Evolutionary conservation across 2,329 filamentous ascomycete genomes (phyloP).

Genomic region (Diplodia corticola): DNA sequence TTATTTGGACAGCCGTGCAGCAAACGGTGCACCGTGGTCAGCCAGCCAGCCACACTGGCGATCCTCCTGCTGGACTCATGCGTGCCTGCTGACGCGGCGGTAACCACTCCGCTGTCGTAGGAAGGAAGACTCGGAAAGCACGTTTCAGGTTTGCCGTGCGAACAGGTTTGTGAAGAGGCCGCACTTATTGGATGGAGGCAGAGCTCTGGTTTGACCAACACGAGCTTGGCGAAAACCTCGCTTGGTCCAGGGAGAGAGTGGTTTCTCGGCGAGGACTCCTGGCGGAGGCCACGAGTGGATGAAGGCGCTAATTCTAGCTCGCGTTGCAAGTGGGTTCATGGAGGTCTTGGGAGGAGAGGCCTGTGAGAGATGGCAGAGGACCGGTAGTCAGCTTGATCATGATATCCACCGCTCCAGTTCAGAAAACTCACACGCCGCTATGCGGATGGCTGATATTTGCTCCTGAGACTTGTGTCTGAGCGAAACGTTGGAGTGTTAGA

Average conservation of each 20-base stretch:
- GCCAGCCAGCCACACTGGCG: neutral
- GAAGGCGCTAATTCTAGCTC: neutral
- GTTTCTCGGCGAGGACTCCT: neutral
- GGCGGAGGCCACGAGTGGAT: neutral
- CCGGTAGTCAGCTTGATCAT: neutral
- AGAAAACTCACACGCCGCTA: neutral
- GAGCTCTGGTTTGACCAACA: neutral
- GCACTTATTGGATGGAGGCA: neutral
- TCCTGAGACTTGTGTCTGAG: neutral
- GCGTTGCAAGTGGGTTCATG: neutral
- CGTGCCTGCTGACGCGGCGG: neutral
- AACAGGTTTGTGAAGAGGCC: neutral
- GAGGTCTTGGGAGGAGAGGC: neutral
- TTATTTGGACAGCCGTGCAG: neutral
- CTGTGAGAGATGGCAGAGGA: neutral
- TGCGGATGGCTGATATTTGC: neutral
- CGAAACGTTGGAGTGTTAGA: neutral
- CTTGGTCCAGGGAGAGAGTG: neutral
- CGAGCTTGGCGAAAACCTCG: neutral
- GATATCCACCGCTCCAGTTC: neutral
- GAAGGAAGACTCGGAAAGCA: neutral
- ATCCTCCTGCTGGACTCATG: neutral
- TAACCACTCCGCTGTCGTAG: neutral
- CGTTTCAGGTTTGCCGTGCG: neutral
- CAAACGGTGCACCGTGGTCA: neutral